Evolutionary conservation across 768 basidiomycete genomes (phyloP), one percentile per base, ranked within the genome.

Genomic region (Tulasnella sp.): DNA sequence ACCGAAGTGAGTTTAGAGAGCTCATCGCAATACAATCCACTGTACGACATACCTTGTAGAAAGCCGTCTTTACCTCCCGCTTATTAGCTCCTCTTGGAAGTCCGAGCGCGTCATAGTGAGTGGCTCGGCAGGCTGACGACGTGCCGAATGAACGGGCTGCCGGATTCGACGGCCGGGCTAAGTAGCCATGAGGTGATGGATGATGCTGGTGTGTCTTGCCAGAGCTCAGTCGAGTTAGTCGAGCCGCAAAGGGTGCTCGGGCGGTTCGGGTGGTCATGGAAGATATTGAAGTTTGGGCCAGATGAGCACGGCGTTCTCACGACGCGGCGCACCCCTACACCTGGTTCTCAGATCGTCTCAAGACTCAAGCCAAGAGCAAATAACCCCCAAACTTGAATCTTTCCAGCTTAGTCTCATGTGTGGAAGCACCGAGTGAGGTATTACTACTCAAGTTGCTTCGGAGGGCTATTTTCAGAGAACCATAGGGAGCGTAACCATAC

Each of bases 41-140:
- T n/a, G n/a, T 26, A 29, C 11, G 17, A 39, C 36, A 11, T 9
- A 74, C 75, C 75, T 75, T 75, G 59, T 75, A 75, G 63, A 72
- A 75, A 6, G 64, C 41, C 14, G 74, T 62, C 47, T 75, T 75
- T 17, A 75, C 74, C 62, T 75, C 67, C 19, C 64, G 71, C 37
- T 64, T 67, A 39, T 62, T 69, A n/a, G 75, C 75, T 26, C 35
- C 64, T 29, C 36, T 42, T 19, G 36, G 69, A 32, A 75, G 40
- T 11, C 62, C 65, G 17, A 75, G 52, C 12, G 66, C 74, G 12
- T 75, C 75, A 42, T 75, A 75, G 35, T 73, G 73, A 6, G 65
- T 75, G 17, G 67, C 74, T 34, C 37, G 66, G n/a, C 66, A 67
- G 5, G 66, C 37, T 29, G 37, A 6, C 3, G 66, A 37, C 35